Evolutionary conservation across 2,329 filamentous ascomycete species (phyloP), one percentile per base, ranked within the genome.

Genomic region (Plectosphaerella cucumerina): DNA sequence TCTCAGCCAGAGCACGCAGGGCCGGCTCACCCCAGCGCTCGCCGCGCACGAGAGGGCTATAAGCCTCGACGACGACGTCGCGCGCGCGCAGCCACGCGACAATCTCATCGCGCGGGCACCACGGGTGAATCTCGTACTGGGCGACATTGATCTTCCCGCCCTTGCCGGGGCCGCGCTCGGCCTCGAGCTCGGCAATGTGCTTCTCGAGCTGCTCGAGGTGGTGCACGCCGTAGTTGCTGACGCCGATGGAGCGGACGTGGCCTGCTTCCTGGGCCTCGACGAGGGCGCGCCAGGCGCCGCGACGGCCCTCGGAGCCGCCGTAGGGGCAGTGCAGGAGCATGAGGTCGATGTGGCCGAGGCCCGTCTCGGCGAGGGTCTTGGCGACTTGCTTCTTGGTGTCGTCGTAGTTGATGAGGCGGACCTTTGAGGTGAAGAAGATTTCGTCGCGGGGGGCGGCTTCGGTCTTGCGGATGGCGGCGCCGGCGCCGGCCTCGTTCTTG

Each of bases 121-220:
- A 97, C 1, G 92, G 92, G 68, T 97, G 92, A 11, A 97, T 72
- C 70, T 97, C 92, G 69, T 87, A 90, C 70, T 96, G 92, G 39
- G 90, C 91, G 35, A 96, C 87, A 54, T 85, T 87, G 61, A 96
- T 79, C 39, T 89, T 73, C 21, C 89, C 89, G 43, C 82, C 84
- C 58, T 82, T 85, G 10, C 84, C 85, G 51, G 74, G 70, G 44
- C 83, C 77, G 42, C 80, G 77, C 65, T 82, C 81, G 17, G 65
- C 62, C 60, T 88, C 85, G 1, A 85, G 77, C 65, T 85, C 80
- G 49, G 70, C 71, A 52, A 83, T 84, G 65, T 84, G 76, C 50
- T 61, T 63, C 65, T 83, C 77, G 26, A 86, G 69, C 65, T 86
- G 81, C 44, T 82, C 72, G 3, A 86, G 70, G 58, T 86, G 83